Evolutionary conservation across 805 yeast genomes (phyloP).

Genomic region (Suhomyces vadensis): DNA sequence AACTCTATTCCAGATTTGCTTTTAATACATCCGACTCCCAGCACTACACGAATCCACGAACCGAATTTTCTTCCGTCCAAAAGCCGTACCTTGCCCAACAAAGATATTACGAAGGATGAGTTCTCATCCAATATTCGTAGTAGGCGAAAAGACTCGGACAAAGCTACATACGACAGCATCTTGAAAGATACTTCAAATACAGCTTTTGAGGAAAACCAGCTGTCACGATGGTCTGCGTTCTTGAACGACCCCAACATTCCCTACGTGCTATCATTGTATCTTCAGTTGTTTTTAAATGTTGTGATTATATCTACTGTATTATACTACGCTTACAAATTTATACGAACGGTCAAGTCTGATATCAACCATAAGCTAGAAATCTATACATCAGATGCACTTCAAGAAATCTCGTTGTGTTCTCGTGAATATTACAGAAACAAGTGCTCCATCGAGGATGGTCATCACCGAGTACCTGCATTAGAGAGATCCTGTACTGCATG

Average conservation of each 20-base stretch:
- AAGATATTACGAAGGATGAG: not conserved
- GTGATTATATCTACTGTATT: slow-evolving; percentile 51
- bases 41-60: not conserved
- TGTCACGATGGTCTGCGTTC: not conserved
- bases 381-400: slow-evolving; percentile 57
- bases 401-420: slow-evolving; percentile 68
- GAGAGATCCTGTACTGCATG: slow-evolving; percentile 69
- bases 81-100: not conserved
- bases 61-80: not conserved
- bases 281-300: slow-evolving; percentile 63
- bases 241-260: slow-evolving; percentile 52
- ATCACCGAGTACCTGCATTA: slow-evolving; percentile 67
- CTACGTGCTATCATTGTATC: slow-evolving; percentile 56
- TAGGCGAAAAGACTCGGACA: not conserved
- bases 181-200: too few relatives aligned
- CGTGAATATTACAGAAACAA: slow-evolving; percentile 69
- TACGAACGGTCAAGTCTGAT: slow-evolving; percentile 62
- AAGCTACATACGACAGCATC: not conserved
- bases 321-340: slow-evolving; percentile 51
- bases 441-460: slow-evolving; percentile 54
- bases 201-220: not conserved
- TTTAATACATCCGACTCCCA: not conserved
- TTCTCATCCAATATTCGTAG: not conserved
- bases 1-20: not conserved
- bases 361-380: slow-evolving; percentile 68